Percentiles rank a stretch among this genome's conserved stretches.
Conservation (phyloP, 352 stramenopile genomes). For the Pythium volutum region DNA sequence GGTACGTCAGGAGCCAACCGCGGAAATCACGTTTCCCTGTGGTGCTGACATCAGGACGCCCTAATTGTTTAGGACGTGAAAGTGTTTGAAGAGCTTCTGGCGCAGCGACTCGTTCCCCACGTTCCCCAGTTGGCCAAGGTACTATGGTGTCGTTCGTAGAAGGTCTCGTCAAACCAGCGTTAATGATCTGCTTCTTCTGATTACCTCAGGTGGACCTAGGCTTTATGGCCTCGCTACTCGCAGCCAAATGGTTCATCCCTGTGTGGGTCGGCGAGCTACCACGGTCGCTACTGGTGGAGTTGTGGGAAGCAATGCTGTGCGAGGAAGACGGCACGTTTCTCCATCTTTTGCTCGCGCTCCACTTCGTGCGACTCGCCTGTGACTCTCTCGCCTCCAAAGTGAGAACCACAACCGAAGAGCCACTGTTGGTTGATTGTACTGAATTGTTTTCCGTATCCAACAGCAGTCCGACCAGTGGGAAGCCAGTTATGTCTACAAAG, state of each 20-base stretch:
- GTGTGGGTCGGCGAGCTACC: slow-evolving; percentile 68
- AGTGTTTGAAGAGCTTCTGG: slow-evolving; percentile 50
- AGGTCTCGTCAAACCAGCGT: no score
- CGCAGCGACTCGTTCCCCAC: slow-evolving; percentile 47
- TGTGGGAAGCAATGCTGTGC: slow-evolving; percentile 65
- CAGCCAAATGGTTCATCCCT: slow-evolving; percentile 78
- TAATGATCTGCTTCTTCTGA: no score
- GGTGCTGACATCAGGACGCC: not conserved
- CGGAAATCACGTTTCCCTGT: not conserved
- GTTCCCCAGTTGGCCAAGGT: slow-evolving; percentile 50
- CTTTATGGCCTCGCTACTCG: slow-evolving; percentile 57
- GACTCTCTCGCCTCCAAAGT: slow-evolving; percentile 21
- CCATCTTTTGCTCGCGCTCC: slow-evolving; percentile 57
- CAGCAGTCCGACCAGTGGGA: slow-evolving; percentile 60
- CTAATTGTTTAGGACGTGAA: slow-evolving; percentile 46
- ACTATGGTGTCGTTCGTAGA: not conserved
- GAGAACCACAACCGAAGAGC: no score
- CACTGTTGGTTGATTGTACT: no score
- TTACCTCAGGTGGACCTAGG: slow-evolving; percentile 44
- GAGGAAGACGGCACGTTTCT: slow-evolving; percentile 49
- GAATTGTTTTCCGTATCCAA: not conserved
- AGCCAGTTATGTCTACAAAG: slow-evolving; percentile 70
- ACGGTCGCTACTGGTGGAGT: slow-evolving; percentile 35
- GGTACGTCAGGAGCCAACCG: slow-evolving; percentile 22
- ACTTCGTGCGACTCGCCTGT: slow-evolving; percentile 49